Base-by-base conservation (phyloP, 805 yeast genomes). In the Debaryomyces tyrocola region DNA sequence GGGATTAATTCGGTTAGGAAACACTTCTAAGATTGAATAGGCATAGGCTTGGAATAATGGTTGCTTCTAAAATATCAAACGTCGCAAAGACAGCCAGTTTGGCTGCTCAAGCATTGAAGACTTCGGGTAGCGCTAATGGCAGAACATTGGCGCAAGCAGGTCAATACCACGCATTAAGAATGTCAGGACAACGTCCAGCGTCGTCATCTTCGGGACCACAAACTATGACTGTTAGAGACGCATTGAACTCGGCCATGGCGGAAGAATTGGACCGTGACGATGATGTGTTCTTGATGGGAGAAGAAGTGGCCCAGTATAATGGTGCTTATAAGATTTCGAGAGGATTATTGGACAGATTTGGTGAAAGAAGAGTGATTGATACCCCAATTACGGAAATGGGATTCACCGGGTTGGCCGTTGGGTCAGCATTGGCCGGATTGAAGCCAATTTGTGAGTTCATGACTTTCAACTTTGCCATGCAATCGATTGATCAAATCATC, bases 301-400 rank as follows among this genome's bases (percentile, higher is more conserved):
- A 94, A 77, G 99, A 94, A 74, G 99, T 94, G 55, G 99, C 96
- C 38, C 98, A 92, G 72, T 94, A 94, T 76, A 91, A 94, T 67
- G 99, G 99, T 77, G 99, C 99, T 50, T 94, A 94, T 78, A 94
- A 94, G 78, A 86, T 94, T 54, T 87, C 98, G 54, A 85, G 96
- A 66, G 99, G 99, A 31, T 80, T 94, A 54, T 79, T 94, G 63
- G 99, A 94, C 73, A 82, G 95, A 67, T 91, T 90, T 62, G 97
- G 97, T 53, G 96, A 90, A 66, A 83, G 87, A 70, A 84, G 97
- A 74, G 85, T 91, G 49, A 80, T 91, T 51, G 97, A 91, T 73
- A 91, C 97, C 53, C 99, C 99, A 54, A 94, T 94, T 70, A 94
- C 99, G 46, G 99, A 94, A 76, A 92, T 94, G 94, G 99, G 99